Evolutionary conservation across 2,329 filamentous ascomycete genomes (phyloP).

Genomic region (Aspergillus viridinutans): DNA sequence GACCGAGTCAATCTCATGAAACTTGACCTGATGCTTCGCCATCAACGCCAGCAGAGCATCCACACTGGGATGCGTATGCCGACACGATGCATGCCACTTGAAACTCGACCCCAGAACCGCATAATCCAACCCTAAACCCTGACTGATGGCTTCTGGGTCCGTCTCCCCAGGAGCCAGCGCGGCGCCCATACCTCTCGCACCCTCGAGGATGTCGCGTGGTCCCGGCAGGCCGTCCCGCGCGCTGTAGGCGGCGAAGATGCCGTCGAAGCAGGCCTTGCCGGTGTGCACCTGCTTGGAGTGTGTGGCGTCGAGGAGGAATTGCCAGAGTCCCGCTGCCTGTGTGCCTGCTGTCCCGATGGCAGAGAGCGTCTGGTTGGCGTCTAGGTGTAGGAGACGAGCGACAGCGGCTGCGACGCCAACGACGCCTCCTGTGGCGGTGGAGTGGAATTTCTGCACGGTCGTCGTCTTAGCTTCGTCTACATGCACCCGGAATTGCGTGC

Average conservation of each 20-base stretch:
- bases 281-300: constrained; percentile 33
- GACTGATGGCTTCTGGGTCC: constrained; percentile 21
- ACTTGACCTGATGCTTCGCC: constrained; percentile 19
- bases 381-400: constrained; percentile 21
- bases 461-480: not conserved
- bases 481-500: not conserved
- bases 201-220: constrained; percentile 26
- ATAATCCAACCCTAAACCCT: constrained; percentile 21
- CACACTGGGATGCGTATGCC: constrained; percentile 30
- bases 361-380: constrained; percentile 20
- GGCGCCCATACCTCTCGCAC: constrained; percentile 24
- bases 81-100: constrained; percentile 32
- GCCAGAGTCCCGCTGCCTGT: constrained; percentile 31
- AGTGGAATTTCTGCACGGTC: constrained; percentile 21
- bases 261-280: constrained; percentile 28
- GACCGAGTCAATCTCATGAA: constrained; percentile 27
- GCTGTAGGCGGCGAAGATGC: constrained; percentile 29
- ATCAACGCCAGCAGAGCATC: constrained; percentile 27
- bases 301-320: constrained; percentile 28
- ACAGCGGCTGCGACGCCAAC: constrained; percentile 27
- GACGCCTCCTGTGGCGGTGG: constrained; percentile 23
- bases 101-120: constrained; percentile 28
- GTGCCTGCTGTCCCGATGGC: constrained; percentile 30
- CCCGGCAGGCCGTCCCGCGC: constrained; percentile 25
- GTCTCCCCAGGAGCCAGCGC: constrained; percentile 20